Evolutionary conservation across 148 eudicot genomes (phyloP).

Genomic region (Vaccinium macrocarpon): DNA sequence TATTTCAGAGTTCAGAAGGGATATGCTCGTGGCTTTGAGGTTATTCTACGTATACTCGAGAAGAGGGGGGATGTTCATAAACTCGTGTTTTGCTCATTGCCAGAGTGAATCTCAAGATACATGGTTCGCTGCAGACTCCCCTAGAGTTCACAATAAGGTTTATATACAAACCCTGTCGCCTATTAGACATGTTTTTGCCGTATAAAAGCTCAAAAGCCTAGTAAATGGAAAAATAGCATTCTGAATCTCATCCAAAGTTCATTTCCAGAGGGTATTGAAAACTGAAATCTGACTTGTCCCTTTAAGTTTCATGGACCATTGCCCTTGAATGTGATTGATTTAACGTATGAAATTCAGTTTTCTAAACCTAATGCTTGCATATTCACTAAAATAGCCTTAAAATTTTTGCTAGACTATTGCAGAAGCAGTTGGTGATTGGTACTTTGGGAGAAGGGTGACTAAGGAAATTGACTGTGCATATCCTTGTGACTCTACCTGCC

Average conservation of each 20-base stretch:
- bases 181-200: not conserved
- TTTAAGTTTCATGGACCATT: too few relatives aligned
- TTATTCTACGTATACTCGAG: slow-evolving; percentile 47
- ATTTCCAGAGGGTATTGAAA: not conserved
- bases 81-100: slow-evolving; percentile 97
- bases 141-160: slow-evolving; percentile 73
- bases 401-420: slow-evolving; percentile 62
- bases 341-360: not conserved
- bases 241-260: not conserved
- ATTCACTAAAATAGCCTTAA: not conserved
- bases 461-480: slow-evolving; percentile 66
- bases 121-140: slow-evolving; percentile 77
- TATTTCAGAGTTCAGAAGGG: slow-evolving; percentile 56
- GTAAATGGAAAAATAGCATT: not conserved
- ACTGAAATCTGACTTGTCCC: not conserved
- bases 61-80: slow-evolving; percentile 79
- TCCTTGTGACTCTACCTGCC: slow-evolving; percentile 75
- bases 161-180: not conserved
- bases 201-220: not conserved
- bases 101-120: slow-evolving; percentile 88
- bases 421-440: slow-evolving; percentile 75
- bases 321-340: not conserved
- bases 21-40: slow-evolving; percentile 63
- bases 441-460: slow-evolving; percentile 53
- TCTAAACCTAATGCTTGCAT: not conserved